A percentile compares a stretch with the other conserved stretches of the same genome.
phyloP scores from a whole-genome alignment of 148 eudicot species.

The Camellia granthamiana region DNA sequence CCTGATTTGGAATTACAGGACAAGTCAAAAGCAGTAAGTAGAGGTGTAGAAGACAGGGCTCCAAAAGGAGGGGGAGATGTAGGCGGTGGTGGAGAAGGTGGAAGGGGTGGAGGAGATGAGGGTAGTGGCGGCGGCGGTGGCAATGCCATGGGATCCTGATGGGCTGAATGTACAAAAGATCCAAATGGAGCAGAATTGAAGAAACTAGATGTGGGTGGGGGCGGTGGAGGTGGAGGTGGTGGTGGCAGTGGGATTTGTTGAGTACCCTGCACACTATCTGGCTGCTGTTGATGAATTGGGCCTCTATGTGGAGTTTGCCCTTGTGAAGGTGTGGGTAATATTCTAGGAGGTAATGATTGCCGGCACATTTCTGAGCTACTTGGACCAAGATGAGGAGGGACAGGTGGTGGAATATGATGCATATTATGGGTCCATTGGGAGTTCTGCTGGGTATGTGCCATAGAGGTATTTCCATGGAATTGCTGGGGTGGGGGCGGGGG shows the following conservation, averaged over 20 bases:
- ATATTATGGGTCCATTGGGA: conserved; percentile 38
- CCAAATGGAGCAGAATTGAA: conserved; percentile 29
- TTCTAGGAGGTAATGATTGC: conserved; percentile 22
- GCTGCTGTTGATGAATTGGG: conserved; percentile 24
- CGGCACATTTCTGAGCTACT: conserved; percentile 15
- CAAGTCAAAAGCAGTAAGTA: conserved; percentile 19
- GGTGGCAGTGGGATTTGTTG: conserved; percentile 34
- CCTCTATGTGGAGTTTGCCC: conserved; percentile 32
- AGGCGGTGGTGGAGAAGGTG: conserved; percentile 33
- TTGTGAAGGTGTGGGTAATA: conserved; percentile 26
- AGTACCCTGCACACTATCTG: conserved; percentile 27
- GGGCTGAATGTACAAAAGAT: conserved; percentile 24
- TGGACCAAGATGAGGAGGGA: conserved; percentile 23
- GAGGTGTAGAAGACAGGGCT: conserved; percentile 18
- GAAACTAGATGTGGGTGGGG: conserved; percentile 32
- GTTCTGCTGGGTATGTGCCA: conserved; percentile 37
- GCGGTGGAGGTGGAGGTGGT: conserved; percentile 42
- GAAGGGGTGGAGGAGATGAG: conserved; percentile 37
- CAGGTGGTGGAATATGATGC: conserved; percentile 33
- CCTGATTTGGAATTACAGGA: conserved; percentile 21
- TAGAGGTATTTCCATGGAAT: conserved; percentile 31
- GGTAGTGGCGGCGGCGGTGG: conserved; percentile 43
- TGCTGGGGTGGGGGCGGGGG: conserved; percentile 31
- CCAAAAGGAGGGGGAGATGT: conserved; percentile 18
- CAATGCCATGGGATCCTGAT: conserved; percentile 28